Evolutionary conservation across 2,329 filamentous ascomycete species (phyloP).

Genomic region (Monosporascus sp.): DNA sequence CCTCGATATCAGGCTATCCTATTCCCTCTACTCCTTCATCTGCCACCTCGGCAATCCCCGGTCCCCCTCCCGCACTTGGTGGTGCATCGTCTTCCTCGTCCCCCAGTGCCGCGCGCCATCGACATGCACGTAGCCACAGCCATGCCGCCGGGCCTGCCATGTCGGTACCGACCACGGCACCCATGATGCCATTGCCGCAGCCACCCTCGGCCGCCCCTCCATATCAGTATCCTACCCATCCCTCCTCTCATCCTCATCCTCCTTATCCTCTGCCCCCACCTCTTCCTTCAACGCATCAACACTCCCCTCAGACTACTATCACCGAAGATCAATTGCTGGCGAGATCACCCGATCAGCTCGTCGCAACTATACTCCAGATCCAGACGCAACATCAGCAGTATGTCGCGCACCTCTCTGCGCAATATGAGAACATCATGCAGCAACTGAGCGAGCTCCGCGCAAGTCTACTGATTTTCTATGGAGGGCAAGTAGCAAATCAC

Average conservation of each 20-base stretch:
- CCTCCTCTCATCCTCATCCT: background rate
- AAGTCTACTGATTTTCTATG: slow-evolving; percentile 19
- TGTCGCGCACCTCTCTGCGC: slow-evolving; percentile 26
- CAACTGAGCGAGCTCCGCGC: slow-evolving; percentile 28
- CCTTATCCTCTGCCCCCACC: slow-evolving; percentile 11
- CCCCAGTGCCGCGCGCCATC: background rate
- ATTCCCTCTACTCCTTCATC: background rate
- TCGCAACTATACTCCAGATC: slow-evolving; percentile 28
- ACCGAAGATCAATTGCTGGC: slow-evolving; percentile 28
- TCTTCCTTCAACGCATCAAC: slow-evolving; percentile 15
- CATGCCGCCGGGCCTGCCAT: background rate
- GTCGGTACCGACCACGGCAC: background rate
- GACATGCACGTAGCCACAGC: slow-evolving; percentile 2
- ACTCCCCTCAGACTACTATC: slow-evolving; percentile 15
- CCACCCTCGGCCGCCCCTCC: background rate
- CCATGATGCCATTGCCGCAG: slow-evolving; percentile 1
- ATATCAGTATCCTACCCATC: background rate
- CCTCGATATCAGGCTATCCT: slow-evolving; percentile 7
- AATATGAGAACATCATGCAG: slow-evolving; percentile 27
- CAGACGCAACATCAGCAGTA: slow-evolving; percentile 29
- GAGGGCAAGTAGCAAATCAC: slow-evolving; percentile 20
- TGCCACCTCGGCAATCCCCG: slow-evolving; percentile 1
- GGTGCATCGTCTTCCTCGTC: slow-evolving; percentile 6
- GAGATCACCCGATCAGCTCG: slow-evolving; percentile 28
- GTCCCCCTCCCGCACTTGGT: slow-evolving; percentile 1